These are phyloP conservation scores for Wickerhamomyces sp. DNA, from an alignment of 1,139 yeast species.

Conservation along the genomic window DNA sequence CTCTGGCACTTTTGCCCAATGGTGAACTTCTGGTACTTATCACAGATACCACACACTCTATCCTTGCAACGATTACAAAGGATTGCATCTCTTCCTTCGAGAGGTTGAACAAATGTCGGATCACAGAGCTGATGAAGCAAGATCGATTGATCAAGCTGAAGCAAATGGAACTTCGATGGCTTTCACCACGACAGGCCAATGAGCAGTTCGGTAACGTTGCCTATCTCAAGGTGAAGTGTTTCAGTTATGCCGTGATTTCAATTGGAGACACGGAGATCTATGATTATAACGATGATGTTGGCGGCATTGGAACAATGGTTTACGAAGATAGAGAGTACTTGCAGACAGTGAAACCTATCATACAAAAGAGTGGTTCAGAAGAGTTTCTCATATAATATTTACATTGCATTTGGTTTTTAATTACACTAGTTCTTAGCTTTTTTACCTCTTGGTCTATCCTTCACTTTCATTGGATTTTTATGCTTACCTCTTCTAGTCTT, in stretches of 20 bases:
- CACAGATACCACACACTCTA: conserved; percentile 14
- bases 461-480: conserved; percentile 75
- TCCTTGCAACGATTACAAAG: conserved; percentile 9
- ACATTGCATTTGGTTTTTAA: neutral
- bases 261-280: conserved; percentile 2
- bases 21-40: conserved; percentile 2
- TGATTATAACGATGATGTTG: conserved; percentile 4
- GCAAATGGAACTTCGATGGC: conserved; percentile 8
- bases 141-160: conserved; percentile 8
- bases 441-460: conserved; percentile 70
- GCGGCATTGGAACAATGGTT: neutral
- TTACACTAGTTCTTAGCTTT: conserved; percentile 1
- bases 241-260: conserved; percentile 2
- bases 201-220: conserved; percentile 1
- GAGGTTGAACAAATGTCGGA: conserved; percentile 8
- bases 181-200: conserved; percentile 2
- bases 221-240: neutral
- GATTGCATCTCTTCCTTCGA: conserved; percentile 9
- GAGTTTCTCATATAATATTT: neutral
- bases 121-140: conserved; percentile 12
- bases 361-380: neutral
- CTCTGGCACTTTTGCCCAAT: neutral
- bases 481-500: conserved; percentile 91
- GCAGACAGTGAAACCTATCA: neutral
- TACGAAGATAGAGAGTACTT: neutral